Conservation (phyloP, 1,139 yeast species). For the Pneumocystis carinii region DNA sequence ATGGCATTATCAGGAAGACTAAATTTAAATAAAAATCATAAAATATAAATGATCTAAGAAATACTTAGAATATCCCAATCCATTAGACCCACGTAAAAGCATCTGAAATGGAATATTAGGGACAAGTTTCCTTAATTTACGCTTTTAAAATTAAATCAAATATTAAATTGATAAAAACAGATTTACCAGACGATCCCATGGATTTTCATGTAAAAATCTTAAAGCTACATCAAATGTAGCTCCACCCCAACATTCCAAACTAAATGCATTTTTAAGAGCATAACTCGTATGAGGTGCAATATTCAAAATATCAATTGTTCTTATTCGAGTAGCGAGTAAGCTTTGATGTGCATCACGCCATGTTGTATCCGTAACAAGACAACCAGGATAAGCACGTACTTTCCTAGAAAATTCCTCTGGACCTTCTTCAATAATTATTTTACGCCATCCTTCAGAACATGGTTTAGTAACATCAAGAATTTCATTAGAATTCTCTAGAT, state of each 20-base stretch:
- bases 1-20: conserved; percentile 96
- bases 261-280: conserved; percentile 80
- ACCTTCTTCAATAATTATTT: conserved; percentile 66
- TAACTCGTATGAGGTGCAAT: conserved; percentile 91
- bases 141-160: conserved; percentile 17
- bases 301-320: conserved; percentile 79
- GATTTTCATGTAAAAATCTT: conserved; percentile 97
- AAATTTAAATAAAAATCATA: too few relatives aligned
- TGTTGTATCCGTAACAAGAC: conserved; percentile 90
- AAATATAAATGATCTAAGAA: too few relatives aligned
- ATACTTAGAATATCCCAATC: conserved; percentile 70
- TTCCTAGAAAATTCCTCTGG: conserved; percentile 80
- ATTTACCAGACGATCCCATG: conserved; percentile 70
- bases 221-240: conserved; percentile 97
- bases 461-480: conserved; percentile 41
- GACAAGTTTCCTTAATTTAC: conserved; percentile 71
- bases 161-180: too few relatives aligned
- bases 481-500: conserved; percentile 35
- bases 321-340: conserved; percentile 88
- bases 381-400: conserved; percentile 71
- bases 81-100: conserved; percentile 98
- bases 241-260: conserved; percentile 99
- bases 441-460: conserved; percentile 78
- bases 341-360: conserved; percentile 99
- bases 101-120: conserved; percentile 99